Evolutionary conservation across 192 early-diverging fungal genomes (phyloP).

Genomic region (Entomortierella chlamydospora): DNA sequence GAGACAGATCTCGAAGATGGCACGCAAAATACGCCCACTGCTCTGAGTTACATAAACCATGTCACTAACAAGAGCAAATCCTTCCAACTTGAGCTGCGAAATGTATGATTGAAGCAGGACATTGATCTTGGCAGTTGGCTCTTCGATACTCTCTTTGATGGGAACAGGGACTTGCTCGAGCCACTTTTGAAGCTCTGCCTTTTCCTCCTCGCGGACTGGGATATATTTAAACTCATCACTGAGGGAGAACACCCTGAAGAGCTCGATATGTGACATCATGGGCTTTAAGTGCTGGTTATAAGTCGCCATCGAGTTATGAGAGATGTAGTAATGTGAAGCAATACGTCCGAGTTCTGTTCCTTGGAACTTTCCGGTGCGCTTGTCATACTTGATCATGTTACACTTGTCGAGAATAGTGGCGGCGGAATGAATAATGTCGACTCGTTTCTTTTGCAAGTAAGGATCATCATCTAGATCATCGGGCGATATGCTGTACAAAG

Average conservation of each 20-base stretch:
- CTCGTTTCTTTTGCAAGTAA: slow-evolving; percentile 84
- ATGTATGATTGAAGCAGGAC: slow-evolving; percentile 95
- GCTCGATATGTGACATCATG: slow-evolving; percentile 88
- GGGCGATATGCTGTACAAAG: slow-evolving; percentile 81
- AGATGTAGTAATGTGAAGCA: slow-evolving; percentile 97
- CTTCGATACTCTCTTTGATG: slow-evolving; percentile 92
- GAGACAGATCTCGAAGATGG: slow-evolving; percentile 97
- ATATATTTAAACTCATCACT: slow-evolving; percentile 95
- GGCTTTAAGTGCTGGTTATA: slow-evolving; percentile 96
- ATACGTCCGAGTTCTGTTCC: slow-evolving; percentile 95
- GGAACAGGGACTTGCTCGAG: slow-evolving; percentile 95
- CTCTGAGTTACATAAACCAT: slow-evolving; percentile 99
- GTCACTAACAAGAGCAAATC: slow-evolving; percentile 96
- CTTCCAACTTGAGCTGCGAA: slow-evolving; percentile 92
- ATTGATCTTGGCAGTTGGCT: slow-evolving; percentile 93
- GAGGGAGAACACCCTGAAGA: slow-evolving; percentile 90
- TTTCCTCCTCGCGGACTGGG: slow-evolving; percentile 95
- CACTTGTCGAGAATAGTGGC: slow-evolving; percentile 89
- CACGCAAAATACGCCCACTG: slow-evolving; percentile 92
- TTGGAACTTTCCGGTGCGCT: slow-evolving; percentile 88
- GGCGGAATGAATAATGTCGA: slow-evolving; percentile 92
- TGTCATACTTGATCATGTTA: slow-evolving; percentile 95
- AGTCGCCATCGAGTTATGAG: slow-evolving; percentile 89
- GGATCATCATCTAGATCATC: slow-evolving; percentile 84
- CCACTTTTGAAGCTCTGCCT: slow-evolving; percentile 89